A percentile compares a stretch with the other conserved stretches of the same genome.
phyloP scores from a whole-genome alignment of 2,329 filamentous ascomycete species.

The Curvularia verruculosa region DNA sequence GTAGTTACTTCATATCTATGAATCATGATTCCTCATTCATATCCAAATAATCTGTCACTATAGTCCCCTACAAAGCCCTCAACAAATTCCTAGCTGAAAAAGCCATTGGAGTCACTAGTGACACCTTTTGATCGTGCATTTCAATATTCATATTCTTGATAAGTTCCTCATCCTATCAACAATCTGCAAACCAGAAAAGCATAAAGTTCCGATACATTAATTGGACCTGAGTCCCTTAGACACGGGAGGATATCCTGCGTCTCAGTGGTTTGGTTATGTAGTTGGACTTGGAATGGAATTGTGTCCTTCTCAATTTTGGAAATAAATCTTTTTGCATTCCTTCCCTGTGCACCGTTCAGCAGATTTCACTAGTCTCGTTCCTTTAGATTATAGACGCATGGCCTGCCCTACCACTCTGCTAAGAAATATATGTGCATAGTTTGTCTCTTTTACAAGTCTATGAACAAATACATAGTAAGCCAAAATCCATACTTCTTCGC shows the following conservation, averaged over 20 bases:
- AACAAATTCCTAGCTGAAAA: background rate
- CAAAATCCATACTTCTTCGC: too few species aligned
- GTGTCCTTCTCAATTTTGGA: too few species aligned
- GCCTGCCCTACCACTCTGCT: too few species aligned
- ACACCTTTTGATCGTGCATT: background rate
- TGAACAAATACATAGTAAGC: too few species aligned
- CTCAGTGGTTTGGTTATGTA: background rate
- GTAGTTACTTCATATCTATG: background rate
- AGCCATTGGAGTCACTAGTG: background rate
- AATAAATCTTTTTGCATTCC: too few species aligned
- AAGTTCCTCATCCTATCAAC: background rate
- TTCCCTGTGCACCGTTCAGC: too few species aligned
- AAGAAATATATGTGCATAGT: too few species aligned
- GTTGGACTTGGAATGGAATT: too few species aligned
- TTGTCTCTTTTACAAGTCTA: too few species aligned
- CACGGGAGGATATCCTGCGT: slow-evolving; percentile 14
- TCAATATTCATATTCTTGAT: background rate
- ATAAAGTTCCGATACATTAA: background rate
- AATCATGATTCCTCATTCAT: background rate
- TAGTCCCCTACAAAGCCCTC: too few species aligned
- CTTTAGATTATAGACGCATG: too few species aligned
- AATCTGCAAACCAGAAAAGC: background rate
- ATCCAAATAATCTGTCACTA: background rate
- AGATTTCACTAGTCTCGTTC: too few species aligned
- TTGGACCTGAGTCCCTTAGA: background rate